Conservation (phyloP, 2,329 filamentous ascomycete species). For the Fusarium hostae region DNA sequence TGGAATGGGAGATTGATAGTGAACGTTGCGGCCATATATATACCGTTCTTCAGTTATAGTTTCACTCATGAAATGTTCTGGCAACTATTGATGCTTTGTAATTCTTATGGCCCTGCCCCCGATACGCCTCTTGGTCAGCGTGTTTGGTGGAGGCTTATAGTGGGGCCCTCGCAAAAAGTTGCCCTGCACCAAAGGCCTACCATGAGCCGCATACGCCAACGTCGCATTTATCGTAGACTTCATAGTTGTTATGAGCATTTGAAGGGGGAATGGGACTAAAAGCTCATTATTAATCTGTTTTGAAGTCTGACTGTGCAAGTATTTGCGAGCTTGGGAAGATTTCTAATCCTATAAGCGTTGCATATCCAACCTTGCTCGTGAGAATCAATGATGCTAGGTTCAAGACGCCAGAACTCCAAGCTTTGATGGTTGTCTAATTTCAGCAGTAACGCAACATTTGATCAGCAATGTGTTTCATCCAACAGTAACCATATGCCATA, state of each 20-base stretch:
- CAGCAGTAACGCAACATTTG: no score
- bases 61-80: not conserved
- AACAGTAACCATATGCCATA: no score
- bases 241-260: not conserved
- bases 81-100: slow-evolving; percentile 8
- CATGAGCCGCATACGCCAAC: no score
- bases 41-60: not conserved
- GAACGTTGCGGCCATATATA: not conserved
- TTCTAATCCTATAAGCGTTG: not conserved
- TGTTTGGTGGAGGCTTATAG: not conserved
- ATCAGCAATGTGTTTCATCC: no score
- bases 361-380: no score
- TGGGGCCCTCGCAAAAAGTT: slow-evolving; percentile 24
- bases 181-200: not conserved
- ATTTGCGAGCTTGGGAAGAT: not conserved
- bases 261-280: not conserved
- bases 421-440: no score
- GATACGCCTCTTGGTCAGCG: not conserved
- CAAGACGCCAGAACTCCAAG: no score
- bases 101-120: not conserved
- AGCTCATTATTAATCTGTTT: not conserved
- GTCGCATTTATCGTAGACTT: rapidly evolving
- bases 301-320: no score
- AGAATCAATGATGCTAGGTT: no score
- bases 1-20: not conserved